phyloP scores from a whole-genome alignment of 2,329 filamentous ascomycete species.

The Trichoderma semiorbis region DNA sequence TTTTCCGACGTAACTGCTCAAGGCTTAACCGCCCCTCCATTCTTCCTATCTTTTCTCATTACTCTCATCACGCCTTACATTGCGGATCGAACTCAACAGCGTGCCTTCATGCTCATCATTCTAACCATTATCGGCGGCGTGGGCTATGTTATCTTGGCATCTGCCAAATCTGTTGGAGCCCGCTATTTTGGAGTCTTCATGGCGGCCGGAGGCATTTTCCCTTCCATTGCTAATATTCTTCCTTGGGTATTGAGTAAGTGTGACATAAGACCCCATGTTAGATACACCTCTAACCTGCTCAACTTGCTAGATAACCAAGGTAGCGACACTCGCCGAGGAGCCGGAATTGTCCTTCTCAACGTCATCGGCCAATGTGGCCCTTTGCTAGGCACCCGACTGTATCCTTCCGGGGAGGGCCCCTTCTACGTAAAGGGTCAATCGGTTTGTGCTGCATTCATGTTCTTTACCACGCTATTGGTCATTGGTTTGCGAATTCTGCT shows the following conservation, averaged over 20 bases:
- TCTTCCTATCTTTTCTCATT: slow-evolving; percentile 37
- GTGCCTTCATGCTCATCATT: slow-evolving; percentile 34
- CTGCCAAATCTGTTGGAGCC: slow-evolving; percentile 26
- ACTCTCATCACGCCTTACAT: slow-evolving; percentile 30
- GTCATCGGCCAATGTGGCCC: slow-evolving; percentile 73
- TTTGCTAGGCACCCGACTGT: slow-evolving; percentile 57
- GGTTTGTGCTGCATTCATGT: slow-evolving; percentile 24
- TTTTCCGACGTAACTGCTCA: slow-evolving; percentile 38
- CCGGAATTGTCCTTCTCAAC: slow-evolving; percentile 72
- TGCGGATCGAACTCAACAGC: slow-evolving; percentile 35
- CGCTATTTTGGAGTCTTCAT: slow-evolving; percentile 39
- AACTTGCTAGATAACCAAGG: slow-evolving; percentile 63
- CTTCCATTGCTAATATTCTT: slow-evolving; percentile 24
- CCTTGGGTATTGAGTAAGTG: slow-evolving; percentile 22
- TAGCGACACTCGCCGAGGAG: slow-evolving; percentile 61
- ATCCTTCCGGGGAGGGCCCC: slow-evolving; percentile 52
- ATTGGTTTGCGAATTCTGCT: slow-evolving; percentile 17
- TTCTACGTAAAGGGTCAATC: slow-evolving; percentile 42
- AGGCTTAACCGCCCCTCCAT: slow-evolving; percentile 40
- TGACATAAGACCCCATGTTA: too few relatives aligned
- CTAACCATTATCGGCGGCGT: slow-evolving; percentile 24
- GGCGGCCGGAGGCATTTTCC: slow-evolving; percentile 34
- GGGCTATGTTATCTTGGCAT: slow-evolving; percentile 31
- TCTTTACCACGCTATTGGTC: slow-evolving; percentile 22
- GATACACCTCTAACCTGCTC: not conserved